phyloP scores from a whole-genome alignment of 164 flowering plant genomes.

The Paratinospora sagittata region DNA sequence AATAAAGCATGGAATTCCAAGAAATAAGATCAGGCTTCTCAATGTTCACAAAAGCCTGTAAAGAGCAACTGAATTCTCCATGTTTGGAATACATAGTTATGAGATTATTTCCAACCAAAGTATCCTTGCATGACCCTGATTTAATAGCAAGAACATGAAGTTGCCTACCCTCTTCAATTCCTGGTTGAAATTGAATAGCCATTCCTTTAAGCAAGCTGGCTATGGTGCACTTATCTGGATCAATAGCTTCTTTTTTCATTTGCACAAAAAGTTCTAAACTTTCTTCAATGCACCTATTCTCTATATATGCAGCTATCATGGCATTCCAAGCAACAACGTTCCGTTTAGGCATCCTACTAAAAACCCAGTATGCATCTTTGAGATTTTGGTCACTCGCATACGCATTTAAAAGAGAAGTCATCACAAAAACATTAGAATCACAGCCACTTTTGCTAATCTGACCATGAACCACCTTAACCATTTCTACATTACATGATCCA shows the following conservation, averaged over 20 bases:
- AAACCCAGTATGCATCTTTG: slow-evolving; percentile 12
- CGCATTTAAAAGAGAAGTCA: slow-evolving; percentile 16
- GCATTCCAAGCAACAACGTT: slow-evolving; percentile 19
- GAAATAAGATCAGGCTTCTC: slow-evolving; percentile 7
- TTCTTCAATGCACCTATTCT: slow-evolving; percentile 7
- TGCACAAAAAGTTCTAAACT: slow-evolving; percentile 16
- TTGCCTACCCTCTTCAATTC: slow-evolving; percentile 16
- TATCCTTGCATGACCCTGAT: slow-evolving; percentile 10
- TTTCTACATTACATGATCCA: background rate
- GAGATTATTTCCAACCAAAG: slow-evolving; percentile 14
- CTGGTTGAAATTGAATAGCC: background rate
- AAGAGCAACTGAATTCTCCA: slow-evolving; percentile 5
- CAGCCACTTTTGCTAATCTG: slow-evolving; percentile 17
- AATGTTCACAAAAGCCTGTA: slow-evolving; percentile 13
- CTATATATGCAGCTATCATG: slow-evolving; percentile 13
- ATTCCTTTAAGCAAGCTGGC: slow-evolving; percentile 18
- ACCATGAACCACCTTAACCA: slow-evolving; percentile 19
- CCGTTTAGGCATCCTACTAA: slow-evolving; percentile 10
- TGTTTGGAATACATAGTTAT: slow-evolving; percentile 18
- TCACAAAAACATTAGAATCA: slow-evolving; percentile 16
- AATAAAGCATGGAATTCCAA: slow-evolving; percentile 17
- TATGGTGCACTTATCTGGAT: slow-evolving; percentile 17
- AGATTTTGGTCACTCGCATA: slow-evolving; percentile 8
- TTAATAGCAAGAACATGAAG: slow-evolving; percentile 15
- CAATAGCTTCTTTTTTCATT: slow-evolving; percentile 13